A percentile compares a stretch with the other conserved stretches of the same genome.
Conservation (phyloP, 129 eudicot species). For the Apium graveolens region DNA sequence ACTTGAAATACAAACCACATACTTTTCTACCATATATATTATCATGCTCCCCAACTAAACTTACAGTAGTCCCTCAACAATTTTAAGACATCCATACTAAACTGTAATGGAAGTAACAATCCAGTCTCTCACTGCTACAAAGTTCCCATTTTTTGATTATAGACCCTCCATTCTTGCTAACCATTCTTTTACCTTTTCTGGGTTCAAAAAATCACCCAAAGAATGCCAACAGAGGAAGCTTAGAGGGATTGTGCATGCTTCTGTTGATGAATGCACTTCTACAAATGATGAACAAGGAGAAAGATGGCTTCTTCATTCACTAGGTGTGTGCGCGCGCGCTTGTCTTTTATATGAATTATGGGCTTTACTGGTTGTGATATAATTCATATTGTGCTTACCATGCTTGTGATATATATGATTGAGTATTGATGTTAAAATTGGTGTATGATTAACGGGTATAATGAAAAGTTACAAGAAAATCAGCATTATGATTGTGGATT, state of each 20-base stretch:
- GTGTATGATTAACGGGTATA: too few species aligned
- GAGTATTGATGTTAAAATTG: not conserved
- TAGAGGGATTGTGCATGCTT: not conserved
- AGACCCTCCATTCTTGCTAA: not conserved
- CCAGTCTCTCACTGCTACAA: not conserved
- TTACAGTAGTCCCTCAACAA: not conserved
- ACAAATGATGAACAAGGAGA: not conserved
- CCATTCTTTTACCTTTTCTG: not conserved
- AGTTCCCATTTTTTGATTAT: not conserved
- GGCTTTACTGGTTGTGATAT: not conserved
- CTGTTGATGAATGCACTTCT: conserved; percentile 1
- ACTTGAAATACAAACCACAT: not conserved
- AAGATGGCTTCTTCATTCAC: not conserved
- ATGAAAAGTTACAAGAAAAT: not conserved
- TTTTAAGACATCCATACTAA: not conserved
- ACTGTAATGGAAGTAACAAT: conserved; percentile 1
- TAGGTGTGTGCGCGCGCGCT: not conserved
- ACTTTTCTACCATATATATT: not conserved
- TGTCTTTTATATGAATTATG: too few species aligned
- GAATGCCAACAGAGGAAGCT: conserved; percentile 5
- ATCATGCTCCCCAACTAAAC: not conserved
- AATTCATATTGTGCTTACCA: not conserved
- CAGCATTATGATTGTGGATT: not conserved
- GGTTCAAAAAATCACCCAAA: not conserved
- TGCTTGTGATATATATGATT: not conserved